A percentile compares a stretch with the other conserved stretches of the same genome.
Conservation (phyloP, 176 grass and related monocot genomes). For the Triticum timopheevii region DNA sequence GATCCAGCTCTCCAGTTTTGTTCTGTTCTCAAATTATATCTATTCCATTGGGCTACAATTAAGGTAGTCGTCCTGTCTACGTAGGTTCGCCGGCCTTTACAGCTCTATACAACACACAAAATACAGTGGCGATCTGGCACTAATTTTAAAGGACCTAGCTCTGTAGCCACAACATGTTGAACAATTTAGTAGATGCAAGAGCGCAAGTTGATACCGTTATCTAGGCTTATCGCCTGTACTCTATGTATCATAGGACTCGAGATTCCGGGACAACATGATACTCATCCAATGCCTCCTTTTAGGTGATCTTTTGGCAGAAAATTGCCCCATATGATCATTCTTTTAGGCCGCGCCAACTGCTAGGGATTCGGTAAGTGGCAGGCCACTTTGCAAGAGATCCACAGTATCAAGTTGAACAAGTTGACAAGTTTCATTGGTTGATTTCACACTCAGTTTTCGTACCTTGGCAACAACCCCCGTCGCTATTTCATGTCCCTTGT, state of each 20-base stretch:
- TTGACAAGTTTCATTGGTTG: not conserved
- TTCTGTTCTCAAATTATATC: not conserved
- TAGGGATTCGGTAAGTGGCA: not conserved
- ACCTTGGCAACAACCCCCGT: not conserved
- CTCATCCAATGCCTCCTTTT: not conserved
- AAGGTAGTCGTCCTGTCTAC: not conserved
- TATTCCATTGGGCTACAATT: slow-evolving; percentile 16
- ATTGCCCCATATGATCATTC: not conserved
- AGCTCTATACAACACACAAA: not conserved
- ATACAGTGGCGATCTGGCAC: not conserved
- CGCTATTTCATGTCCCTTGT: not conserved
- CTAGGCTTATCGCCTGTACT: not conserved
- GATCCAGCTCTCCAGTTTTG: not conserved
- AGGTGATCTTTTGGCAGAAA: not conserved
- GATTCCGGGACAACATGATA: not conserved
- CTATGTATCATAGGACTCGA: not conserved
- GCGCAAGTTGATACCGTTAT: not conserved
- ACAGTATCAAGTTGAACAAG: not conserved
- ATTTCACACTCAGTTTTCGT: slow-evolving; percentile 22
- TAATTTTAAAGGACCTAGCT: slow-evolving; percentile 10
- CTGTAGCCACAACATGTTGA: not conserved
- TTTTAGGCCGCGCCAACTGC: not conserved
- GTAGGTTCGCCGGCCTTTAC: slow-evolving; percentile 2
- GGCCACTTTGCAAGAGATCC: not conserved
- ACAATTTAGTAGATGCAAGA: not conserved